Conservation (phyloP, 139 green algal genomes). For the Eudorina sp. region DNA sequence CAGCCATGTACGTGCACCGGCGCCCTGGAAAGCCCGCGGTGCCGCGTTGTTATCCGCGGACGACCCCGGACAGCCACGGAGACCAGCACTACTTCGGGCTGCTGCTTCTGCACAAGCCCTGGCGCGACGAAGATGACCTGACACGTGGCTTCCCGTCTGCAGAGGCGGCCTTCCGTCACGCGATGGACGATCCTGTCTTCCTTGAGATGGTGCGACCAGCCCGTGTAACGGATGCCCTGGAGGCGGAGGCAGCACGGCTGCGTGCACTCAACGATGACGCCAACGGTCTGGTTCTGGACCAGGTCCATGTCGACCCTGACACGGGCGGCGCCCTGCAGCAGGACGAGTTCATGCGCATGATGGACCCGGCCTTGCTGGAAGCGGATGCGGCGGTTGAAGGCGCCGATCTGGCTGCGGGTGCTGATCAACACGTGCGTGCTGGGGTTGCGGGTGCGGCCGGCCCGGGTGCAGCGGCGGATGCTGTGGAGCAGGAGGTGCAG, state of each 20-base stretch:
- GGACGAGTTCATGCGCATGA: neutral
- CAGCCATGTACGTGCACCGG: neutral
- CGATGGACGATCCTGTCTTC: no score
- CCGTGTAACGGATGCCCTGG: no score
- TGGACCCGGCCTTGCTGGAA: neutral
- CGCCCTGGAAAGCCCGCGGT: neutral
- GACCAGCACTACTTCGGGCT: no score
- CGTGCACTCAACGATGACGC: neutral
- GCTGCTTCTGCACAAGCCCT: no score
- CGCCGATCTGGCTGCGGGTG: neutral
- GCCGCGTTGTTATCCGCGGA: neutral
- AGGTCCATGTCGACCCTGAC: constrained; percentile 14
- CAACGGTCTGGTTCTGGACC: neutral
- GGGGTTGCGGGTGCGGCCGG: no score
- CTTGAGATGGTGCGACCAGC: no score
- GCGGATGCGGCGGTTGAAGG: neutral
- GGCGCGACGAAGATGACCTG: no score
- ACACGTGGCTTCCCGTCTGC: no score
- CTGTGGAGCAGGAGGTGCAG: neutral
- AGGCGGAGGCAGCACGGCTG: neutral
- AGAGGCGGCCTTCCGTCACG: no score
- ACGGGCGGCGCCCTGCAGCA: neutral
- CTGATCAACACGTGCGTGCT: neutral
- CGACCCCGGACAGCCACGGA: neutral
- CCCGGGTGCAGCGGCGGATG: neutral